A percentile compares a stretch with the other conserved stretches of the same genome.
Evolutionary conservation across 768 basidiomycete genomes (phyloP).

Genomic region (Phylloporus sp.): DNA sequence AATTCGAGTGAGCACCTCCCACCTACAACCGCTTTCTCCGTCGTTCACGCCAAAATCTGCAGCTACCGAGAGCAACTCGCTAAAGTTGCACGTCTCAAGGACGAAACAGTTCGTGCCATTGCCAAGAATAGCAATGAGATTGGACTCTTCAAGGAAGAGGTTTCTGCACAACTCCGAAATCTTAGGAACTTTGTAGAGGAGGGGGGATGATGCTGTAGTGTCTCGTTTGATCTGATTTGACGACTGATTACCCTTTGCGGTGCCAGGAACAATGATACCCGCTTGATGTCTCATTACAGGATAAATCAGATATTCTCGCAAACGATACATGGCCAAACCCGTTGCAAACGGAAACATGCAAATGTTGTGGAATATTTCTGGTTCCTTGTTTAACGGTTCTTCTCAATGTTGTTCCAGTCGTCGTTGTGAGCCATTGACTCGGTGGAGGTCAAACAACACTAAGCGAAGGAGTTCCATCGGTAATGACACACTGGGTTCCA

Average conservation of each 20-base stretch:
- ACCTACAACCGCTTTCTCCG: neutral
- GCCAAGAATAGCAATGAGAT: constrained; percentile 84
- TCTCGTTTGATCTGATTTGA: neutral
- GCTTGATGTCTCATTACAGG: neutral
- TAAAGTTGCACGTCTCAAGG: constrained; percentile 67
- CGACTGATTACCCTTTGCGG: neutral
- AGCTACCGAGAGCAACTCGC: constrained; percentile 81
- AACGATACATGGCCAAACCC: neutral
- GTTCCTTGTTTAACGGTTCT: neutral
- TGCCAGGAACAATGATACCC: neutral
- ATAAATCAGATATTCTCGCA: constrained; percentile 3
- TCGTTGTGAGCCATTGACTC: neutral
- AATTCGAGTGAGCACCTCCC: constrained; percentile 59
- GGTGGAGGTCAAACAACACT: neutral
- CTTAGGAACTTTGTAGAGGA: constrained; percentile 66
- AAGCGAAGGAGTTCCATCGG: neutral
- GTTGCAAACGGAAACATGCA: neutral
- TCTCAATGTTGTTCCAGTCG: neutral
- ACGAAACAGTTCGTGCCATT: constrained; percentile 77
- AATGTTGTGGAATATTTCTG: neutral
- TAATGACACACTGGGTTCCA: neutral
- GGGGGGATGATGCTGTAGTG: constrained; percentile 25
- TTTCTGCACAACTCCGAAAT: constrained; percentile 65
- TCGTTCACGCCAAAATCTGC: constrained; percentile 7
- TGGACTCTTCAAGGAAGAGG: constrained; percentile 74